Base-by-base conservation (phyloP, 2,329 filamentous ascomycete genomes). In the Hypoxylon sp. region DNA sequence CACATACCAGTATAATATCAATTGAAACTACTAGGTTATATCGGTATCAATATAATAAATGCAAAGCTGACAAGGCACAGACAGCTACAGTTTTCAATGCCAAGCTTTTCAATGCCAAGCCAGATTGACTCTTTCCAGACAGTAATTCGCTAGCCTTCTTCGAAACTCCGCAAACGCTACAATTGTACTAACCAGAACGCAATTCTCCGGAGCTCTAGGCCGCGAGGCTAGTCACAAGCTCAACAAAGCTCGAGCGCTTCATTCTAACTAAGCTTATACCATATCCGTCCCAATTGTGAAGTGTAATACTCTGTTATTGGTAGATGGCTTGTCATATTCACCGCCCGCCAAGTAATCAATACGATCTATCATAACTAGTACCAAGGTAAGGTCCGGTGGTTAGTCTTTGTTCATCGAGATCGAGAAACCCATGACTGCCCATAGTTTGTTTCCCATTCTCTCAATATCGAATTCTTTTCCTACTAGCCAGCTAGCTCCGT, bases 391-490 rank as follows among this genome's bases (percentile, higher is more conserved):
- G 46, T 44, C 32, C 20, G 17, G 20, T 41, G 37, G 30, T n/a
- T 53, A 17, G 30, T 19, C 6, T 43, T 43, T 24, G 13, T 13
- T 34, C 44, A 66, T 66, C 64, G 64, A 59, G 64, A 64, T 67
- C 50, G 47, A 61, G 20, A 59, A 67, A 8, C 10, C 34, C 32
- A 43, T 53, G 19, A n/a, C 15, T 19, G 49, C 13, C 32, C 30
- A 15, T 30, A 32, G n/a, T 17, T 37, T 39, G 8, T 37, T 52
- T 52, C 49, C 49, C 49, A 52, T 52, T 37, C 32, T 39, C 24
- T 60, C 56, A 48, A 59, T 34, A 66, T 66, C 52, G 63, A 37
- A 66, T 66, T 66, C 48, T 57, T 26, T 20, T 24, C 34, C 43
- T 28, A 22, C 48, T 19, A 41, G 50, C 20, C 20, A 11, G 4